A percentile compares a stretch with the other conserved stretches of the same genome.
These are phyloP conservation scores for Fusarium sambucinum DNA, from an alignment of 2,329 filamentous ascomycete genomes.

Conservation along the genomic window DNA sequence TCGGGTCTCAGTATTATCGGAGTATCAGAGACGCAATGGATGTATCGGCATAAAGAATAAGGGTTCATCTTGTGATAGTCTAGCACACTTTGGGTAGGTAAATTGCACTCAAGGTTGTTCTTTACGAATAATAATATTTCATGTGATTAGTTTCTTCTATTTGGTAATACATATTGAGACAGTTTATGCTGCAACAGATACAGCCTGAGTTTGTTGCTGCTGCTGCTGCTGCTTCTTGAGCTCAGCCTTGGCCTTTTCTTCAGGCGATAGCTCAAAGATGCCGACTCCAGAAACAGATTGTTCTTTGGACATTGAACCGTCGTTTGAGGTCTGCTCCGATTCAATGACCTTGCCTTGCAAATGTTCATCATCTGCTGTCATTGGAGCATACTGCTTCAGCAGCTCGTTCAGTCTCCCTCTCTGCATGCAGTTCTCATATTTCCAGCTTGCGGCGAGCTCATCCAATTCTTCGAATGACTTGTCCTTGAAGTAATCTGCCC, in stretches of 20 bases:
- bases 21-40: no score
- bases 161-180: rapidly evolving
- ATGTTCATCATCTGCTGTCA: conserved; percentile 41
- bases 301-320: conserved; percentile 3
- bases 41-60: no score
- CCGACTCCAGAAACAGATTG: conserved; percentile 47
- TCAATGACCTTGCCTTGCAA: conserved; percentile 49
- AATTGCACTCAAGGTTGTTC: no score
- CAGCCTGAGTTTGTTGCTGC: not conserved
- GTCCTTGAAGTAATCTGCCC: conserved; percentile 65
- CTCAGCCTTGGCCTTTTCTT: conserved; percentile 35
- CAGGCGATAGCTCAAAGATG: conserved; percentile 48
- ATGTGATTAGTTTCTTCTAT: not conserved
- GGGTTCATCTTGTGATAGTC: no score
- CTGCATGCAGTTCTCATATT: conserved; percentile 65
- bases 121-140: no score
- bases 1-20: no score
- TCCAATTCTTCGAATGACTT: conserved; percentile 66
- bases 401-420: conserved; percentile 64
- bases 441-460: conserved; percentile 63
- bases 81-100: no score
- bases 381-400: conserved; percentile 58
- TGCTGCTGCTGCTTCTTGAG: not conserved
- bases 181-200: not conserved
- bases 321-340: not conserved